phyloP scores from a whole-genome alignment of 257 asterid genomes.

The Vinca minor region DNA sequence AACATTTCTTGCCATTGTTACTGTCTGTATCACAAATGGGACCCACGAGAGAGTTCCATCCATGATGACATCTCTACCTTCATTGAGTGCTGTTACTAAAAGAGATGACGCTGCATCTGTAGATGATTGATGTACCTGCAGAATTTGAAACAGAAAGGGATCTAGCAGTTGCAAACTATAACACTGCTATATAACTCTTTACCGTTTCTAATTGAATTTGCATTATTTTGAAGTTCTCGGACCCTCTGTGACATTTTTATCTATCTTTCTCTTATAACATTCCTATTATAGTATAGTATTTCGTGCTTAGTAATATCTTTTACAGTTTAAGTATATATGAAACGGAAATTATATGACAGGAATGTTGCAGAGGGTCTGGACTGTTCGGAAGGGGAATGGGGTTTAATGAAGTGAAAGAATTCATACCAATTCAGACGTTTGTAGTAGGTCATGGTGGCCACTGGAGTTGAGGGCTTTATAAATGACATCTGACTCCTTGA shows the following conservation, averaged over 20 bases:
- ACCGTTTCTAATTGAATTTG: not conserved
- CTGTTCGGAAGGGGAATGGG: not conserved
- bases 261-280: too few relatives aligned
- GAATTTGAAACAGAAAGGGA: too few relatives aligned
- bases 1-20: conserved; percentile 85
- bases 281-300: too few relatives aligned
- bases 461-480: conserved; percentile 87
- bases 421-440: conserved; percentile 84
- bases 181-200: not conserved
- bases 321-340: too few relatives aligned
- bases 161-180: too few relatives aligned
- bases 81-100: conserved; percentile 87
- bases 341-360: too few relatives aligned
- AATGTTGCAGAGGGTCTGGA: too few relatives aligned
- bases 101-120: conserved; percentile 94
- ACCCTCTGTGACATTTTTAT: too few relatives aligned
- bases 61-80: conserved; percentile 91
- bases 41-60: conserved; percentile 90
- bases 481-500: conserved; percentile 89
- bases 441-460: conserved; percentile 94
- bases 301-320: too few relatives aligned
- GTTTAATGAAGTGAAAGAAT: conserved; percentile 1
- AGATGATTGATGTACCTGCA: conserved; percentile 90
- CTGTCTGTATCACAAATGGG: conserved; percentile 85
- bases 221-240: too few relatives aligned